Conservation (phyloP, 2,329 filamentous ascomycete species). For the Thielaviopsis ethacetica region DNA sequence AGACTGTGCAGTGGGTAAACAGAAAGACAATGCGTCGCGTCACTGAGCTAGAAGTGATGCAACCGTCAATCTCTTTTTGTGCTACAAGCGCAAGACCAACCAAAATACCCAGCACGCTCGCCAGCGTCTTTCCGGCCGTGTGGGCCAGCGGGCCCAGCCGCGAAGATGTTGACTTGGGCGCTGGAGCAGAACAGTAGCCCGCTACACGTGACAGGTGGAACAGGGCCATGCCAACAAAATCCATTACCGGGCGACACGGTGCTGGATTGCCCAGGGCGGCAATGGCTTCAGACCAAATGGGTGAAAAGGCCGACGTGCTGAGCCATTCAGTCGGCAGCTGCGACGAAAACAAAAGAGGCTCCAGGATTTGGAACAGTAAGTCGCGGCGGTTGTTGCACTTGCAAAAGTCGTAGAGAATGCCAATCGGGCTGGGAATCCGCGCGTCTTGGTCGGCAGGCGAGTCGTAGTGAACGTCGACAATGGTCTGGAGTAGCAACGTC, state of each 20-base stretch:
- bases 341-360: slow-evolving; percentile 5
- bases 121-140: slow-evolving; percentile 6
- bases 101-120: slow-evolving; percentile 7
- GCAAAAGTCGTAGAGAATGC: slow-evolving; percentile 8
- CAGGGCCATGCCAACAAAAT: slow-evolving; percentile 11
- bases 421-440: slow-evolving; percentile 1
- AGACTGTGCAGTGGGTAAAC: slow-evolving; percentile 2
- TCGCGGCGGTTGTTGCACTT: slow-evolving; percentile 6
- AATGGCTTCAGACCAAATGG: slow-evolving; percentile 10
- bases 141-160: not conserved
- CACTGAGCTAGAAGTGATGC: not conserved
- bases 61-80: not conserved
- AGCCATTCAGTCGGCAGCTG: slow-evolving; percentile 11
- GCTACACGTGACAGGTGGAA: not conserved
- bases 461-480: slow-evolving; percentile 4
- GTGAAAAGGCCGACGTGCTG: slow-evolving; percentile 7
- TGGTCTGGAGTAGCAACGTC: slow-evolving; percentile 1
- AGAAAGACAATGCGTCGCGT: slow-evolving; percentile 6
- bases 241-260: slow-evolving; percentile 7
- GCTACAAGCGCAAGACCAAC: slow-evolving; percentile 3
- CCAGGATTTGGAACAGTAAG: slow-evolving; percentile 8
- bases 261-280: not conserved
- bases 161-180: not conserved
- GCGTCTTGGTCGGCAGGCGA: not conserved
- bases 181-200: not conserved